Percentiles rank a stretch among this genome's conserved stretches.
Evolutionary conservation across 108 stramenopile species (phyloP).

Genomic region (Cyclotella cryptica): DNA sequence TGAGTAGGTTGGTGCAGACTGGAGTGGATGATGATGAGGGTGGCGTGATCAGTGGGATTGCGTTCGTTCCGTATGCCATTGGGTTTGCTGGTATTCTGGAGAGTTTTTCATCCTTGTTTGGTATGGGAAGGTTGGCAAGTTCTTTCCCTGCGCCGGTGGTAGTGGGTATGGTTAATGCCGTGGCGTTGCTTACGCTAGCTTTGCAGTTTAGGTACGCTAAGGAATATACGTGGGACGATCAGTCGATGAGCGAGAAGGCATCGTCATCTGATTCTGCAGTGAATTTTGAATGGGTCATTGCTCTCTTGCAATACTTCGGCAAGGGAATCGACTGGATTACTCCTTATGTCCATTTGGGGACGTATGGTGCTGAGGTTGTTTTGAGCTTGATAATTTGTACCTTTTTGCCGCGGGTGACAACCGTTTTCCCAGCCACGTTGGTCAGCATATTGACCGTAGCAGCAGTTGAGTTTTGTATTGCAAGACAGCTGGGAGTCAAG

Average conservation of each 20-base stretch:
- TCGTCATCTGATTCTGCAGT: conserved; percentile 23
- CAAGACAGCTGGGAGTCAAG: conserved; percentile 41
- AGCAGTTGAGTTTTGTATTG: conserved; percentile 40
- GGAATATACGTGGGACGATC: conserved; percentile 38
- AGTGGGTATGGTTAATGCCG: conserved; percentile 67
- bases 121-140: conserved; percentile 45
- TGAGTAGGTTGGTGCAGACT: conserved; percentile 36
- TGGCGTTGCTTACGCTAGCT: conserved; percentile 53
- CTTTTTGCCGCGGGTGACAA: conserved; percentile 46
- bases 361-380: conserved; percentile 31
- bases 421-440: conserved; percentile 44
- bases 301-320: conserved; percentile 43
- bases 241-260: conserved; percentile 18
- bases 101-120: conserved; percentile 45
- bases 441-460: conserved; percentile 36
- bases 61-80: conserved; percentile 59
- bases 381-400: conserved; percentile 26
- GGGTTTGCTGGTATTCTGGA: conserved; percentile 60
- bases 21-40: conserved; percentile 6
- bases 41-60: conserved; percentile 34
- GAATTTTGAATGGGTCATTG: conserved; percentile 31
- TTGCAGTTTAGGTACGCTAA: conserved; percentile 58
- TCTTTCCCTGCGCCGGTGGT: conserved; percentile 58
- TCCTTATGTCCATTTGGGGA: conserved; percentile 24
- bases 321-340: conserved; percentile 47